phyloP scores from a whole-genome alignment of 202 grass and related monocot species.

The Zoysia matrella region DNA sequence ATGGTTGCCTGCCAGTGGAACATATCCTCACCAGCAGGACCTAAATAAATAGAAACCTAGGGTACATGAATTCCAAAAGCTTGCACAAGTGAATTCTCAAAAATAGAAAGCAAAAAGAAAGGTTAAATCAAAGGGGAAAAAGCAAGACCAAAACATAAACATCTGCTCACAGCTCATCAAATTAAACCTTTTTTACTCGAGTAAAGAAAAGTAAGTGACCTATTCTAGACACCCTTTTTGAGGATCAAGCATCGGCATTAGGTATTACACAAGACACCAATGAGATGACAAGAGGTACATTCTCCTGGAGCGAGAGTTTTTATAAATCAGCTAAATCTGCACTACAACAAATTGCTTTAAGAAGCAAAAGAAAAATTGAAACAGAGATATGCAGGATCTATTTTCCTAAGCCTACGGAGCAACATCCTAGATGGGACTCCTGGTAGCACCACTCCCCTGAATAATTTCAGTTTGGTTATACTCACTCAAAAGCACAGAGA shows the following conservation, averaged over 20 bases:
- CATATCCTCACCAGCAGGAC: conserved; percentile 75
- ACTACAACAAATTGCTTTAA: conserved; percentile 15
- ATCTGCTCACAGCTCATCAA: neutral
- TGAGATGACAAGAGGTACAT: neutral
- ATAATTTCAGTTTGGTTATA: neutral
- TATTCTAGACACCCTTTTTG: conserved; percentile 1
- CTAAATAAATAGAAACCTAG: conserved; percentile 46
- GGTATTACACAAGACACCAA: conserved; percentile 21
- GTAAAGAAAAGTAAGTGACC: neutral
- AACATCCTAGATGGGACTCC: neutral
- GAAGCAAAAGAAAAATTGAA: conserved; percentile 24
- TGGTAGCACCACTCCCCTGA: neutral
- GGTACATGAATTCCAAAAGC: conserved; percentile 16
- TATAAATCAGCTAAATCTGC: conserved; percentile 13
- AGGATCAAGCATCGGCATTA: conserved; percentile 32
- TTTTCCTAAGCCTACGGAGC: neutral
- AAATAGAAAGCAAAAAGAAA: neutral
- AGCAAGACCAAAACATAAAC: neutral
- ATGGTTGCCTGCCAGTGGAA: too few relatives aligned
- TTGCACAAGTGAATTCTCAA: neutral
- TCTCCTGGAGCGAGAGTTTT: neutral
- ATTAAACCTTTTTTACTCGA: neutral
- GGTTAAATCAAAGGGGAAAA: neutral
- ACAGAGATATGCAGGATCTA: neutral
- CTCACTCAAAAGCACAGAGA: neutral